phyloP scores from a whole-genome alignment of 345 rosid species.

The Rhodamnia argentea region DNA sequence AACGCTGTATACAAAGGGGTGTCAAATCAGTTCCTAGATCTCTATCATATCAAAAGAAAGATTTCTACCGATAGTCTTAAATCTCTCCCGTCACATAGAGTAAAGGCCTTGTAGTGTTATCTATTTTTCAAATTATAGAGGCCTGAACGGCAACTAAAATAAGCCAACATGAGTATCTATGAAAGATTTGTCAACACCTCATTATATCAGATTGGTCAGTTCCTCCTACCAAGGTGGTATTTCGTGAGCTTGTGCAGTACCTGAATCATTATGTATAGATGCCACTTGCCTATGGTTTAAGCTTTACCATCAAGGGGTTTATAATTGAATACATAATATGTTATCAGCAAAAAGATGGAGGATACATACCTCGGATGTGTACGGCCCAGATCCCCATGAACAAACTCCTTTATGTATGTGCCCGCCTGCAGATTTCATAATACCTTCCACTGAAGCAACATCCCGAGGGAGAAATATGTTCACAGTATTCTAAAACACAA shows the following conservation, averaged over 20 bases:
- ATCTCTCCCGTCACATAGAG: not conserved
- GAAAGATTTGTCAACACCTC: not conserved
- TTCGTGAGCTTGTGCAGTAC: not conserved
- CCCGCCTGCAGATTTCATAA: conserved; percentile 58
- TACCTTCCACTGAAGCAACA: not conserved
- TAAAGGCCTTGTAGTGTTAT: too few species aligned
- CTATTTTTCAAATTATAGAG: too few species aligned
- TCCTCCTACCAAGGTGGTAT: not conserved
- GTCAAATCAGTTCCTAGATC: not conserved
- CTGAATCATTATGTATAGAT: not conserved
- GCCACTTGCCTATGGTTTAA: not conserved
- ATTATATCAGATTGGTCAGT: not conserved
- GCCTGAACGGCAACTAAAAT: too few species aligned
- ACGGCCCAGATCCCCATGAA: conserved; percentile 96
- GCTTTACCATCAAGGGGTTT: not conserved
- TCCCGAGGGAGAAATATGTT: not conserved
- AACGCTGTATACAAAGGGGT: conserved; percentile 32
- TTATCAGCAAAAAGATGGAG: not conserved
- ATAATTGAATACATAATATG: not conserved
- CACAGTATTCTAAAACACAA: not conserved
- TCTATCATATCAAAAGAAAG: not conserved
- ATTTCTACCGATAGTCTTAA: not conserved
- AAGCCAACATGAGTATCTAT: not conserved
- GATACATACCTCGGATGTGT: conserved; percentile 65
- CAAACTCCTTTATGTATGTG: conserved; percentile 92